Evolutionary conservation across 2,329 filamentous ascomycete species (phyloP).

Genomic region (Phialophora verrucosa): DNA sequence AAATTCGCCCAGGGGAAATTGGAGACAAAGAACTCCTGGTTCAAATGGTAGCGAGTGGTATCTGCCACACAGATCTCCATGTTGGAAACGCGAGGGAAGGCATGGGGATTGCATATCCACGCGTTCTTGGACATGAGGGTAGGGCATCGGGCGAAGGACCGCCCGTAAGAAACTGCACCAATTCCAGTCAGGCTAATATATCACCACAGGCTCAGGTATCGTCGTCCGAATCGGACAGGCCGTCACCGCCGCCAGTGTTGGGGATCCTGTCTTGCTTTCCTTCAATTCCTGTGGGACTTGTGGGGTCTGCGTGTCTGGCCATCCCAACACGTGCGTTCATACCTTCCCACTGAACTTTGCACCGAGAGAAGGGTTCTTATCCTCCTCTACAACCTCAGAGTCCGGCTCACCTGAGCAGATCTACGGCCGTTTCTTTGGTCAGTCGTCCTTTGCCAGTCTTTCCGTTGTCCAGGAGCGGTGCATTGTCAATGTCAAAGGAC

Average conservation of each 20-base stretch:
- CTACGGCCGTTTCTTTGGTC: conserved; percentile 56
- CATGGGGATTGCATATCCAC: conserved; percentile 29
- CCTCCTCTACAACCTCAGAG: conserved; percentile 27
- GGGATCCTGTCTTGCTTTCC: conserved; percentile 48
- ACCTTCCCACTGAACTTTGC: conserved; percentile 57
- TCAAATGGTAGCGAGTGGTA: conserved; percentile 20
- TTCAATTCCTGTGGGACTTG: conserved; percentile 56
- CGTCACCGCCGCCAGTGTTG: background rate
- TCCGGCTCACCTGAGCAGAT: conserved; percentile 38
- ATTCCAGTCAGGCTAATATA: no score
- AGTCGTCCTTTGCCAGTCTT: conserved; percentile 52
- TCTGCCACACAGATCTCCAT: conserved; percentile 38
- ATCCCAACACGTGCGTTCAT: conserved; percentile 55
- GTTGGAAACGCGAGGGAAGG: conserved; percentile 24
- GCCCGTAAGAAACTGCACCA: no score
- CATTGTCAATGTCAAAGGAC: conserved; percentile 50
- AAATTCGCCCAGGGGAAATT: background rate
- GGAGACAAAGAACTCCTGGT: conserved; percentile 39
- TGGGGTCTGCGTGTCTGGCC: conserved; percentile 52
- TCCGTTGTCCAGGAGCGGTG: conserved; percentile 49
- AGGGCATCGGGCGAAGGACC: no score
- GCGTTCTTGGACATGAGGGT: conserved; percentile 2
- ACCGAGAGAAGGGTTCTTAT: background rate
- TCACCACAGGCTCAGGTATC: conserved; percentile 1
- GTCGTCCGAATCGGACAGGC: conserved; percentile 15